Percentiles rank a stretch among this genome's conserved stretches.
phyloP scores from a whole-genome alignment of 495 filamentous ascomycete genomes.

The Penicillium taxi region DNA sequence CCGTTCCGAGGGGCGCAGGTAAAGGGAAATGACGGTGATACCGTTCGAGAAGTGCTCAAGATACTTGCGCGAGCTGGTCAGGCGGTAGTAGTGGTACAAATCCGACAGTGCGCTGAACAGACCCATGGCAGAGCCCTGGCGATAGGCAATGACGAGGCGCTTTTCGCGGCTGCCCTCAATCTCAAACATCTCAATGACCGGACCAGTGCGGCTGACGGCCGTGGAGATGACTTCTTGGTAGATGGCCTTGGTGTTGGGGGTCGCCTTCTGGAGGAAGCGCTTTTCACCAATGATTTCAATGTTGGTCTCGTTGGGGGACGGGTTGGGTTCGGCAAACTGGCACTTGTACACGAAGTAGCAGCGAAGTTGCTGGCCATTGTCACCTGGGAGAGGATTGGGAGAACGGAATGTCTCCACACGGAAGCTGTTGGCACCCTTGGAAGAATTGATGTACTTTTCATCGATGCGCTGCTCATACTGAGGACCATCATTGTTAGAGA shows the following conservation, averaged over 20 bases:
- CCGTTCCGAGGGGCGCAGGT: slow-evolving; percentile 63
- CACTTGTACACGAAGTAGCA: slow-evolving; percentile 99
- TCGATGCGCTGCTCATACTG: slow-evolving; percentile 91
- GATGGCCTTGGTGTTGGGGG: slow-evolving; percentile 86
- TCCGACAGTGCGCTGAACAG: slow-evolving; percentile 93
- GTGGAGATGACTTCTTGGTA: slow-evolving; percentile 87
- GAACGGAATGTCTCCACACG: slow-evolving; percentile 97
- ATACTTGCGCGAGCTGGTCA: slow-evolving; percentile 94
- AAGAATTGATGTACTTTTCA: slow-evolving; percentile 80
- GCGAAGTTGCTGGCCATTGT: slow-evolving; percentile 69
- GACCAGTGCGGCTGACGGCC: slow-evolving; percentile 75
- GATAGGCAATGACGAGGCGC: slow-evolving; percentile 87
- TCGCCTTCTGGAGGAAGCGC: slow-evolving; percentile 90
- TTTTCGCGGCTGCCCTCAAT: slow-evolving; percentile 87
- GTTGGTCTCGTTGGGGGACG: slow-evolving; percentile 68
- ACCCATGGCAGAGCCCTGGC: slow-evolving; percentile 82
- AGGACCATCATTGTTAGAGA: slow-evolving; percentile 65
- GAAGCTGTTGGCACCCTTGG: slow-evolving; percentile 59
- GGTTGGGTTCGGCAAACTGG: slow-evolving; percentile 70
- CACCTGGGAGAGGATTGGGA: slow-evolving; percentile 58
- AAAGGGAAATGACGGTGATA: slow-evolving; percentile 91
- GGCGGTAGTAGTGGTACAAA: slow-evolving; percentile 96
- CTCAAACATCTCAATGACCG: slow-evolving; percentile 96
- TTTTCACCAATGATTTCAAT: slow-evolving; percentile 89
- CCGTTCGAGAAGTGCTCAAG: slow-evolving; percentile 99